Conservation (phyloP, 2,329 filamentous ascomycete genomes). For the Drechslerella dactyloides region DNA sequence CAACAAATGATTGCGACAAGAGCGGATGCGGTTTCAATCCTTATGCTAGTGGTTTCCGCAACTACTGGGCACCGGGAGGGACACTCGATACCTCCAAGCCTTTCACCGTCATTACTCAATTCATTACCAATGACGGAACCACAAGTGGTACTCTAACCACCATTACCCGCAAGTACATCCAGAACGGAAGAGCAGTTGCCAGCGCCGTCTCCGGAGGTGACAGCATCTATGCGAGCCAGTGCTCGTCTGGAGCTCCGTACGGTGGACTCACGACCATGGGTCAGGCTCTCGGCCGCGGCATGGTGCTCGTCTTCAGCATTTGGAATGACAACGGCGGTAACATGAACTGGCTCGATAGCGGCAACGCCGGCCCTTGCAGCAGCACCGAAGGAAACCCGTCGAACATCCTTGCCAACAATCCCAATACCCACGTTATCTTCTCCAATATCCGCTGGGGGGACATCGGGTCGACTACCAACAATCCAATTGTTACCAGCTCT, state of each 20-base stretch:
- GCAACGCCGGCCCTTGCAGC: conserved; percentile 64
- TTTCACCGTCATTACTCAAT: conserved; percentile 50
- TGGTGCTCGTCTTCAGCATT: conserved; percentile 65
- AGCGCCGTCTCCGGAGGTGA: conserved; percentile 27
- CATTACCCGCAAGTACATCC: conserved; percentile 46
- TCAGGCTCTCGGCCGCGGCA: conserved; percentile 61
- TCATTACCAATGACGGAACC: conserved; percentile 49
- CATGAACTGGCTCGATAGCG: conserved; percentile 67
- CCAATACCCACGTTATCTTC: conserved; percentile 64
- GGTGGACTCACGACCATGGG: conserved; percentile 62
- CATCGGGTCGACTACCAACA: conserved; percentile 62
- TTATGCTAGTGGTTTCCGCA: conserved; percentile 39
- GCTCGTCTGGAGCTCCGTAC: conserved; percentile 19
- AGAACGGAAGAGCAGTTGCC: conserved; percentile 33
- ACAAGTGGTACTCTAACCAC: conserved; percentile 15
- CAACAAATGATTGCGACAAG: conserved; percentile 26
- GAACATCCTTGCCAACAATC: conserved; percentile 61
- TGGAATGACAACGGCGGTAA: conserved; percentile 65
- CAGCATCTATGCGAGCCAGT: conserved; percentile 23
- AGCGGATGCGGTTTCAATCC: conserved; percentile 50
- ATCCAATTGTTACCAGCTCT: neutral
- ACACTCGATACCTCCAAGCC: conserved; percentile 51
- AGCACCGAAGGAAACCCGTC: conserved; percentile 64
- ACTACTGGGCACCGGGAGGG: conserved; percentile 52
- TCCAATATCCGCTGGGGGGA: conserved; percentile 68